Conservation (phyloP, 306 rosid species). For the Psophocarpus tetragonolobus region DNA sequence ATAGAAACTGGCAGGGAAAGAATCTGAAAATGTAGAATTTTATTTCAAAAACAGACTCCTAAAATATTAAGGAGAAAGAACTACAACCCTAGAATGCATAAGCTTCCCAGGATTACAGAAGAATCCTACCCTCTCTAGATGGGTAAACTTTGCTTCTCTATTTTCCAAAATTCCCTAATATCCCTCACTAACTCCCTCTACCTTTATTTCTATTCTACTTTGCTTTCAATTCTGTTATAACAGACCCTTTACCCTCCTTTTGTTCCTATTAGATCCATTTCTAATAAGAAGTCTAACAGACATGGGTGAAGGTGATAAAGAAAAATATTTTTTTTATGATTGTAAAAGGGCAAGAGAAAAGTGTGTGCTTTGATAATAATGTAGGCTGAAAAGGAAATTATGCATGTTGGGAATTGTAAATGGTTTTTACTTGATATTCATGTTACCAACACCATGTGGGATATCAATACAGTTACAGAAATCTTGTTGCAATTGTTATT, state of each 20-base stretch:
- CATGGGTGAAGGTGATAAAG: conserved; percentile 2
- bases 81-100: background rate
- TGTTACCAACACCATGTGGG: background rate
- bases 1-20: background rate
- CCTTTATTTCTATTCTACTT: background rate
- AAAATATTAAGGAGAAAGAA: background rate
- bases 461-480: background rate
- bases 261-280: background rate
- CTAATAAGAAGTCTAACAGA: background rate
- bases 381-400: conserved; percentile 24
- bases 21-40: background rate
- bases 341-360: background rate
- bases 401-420: conserved; percentile 18
- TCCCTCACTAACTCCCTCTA: background rate
- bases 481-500: conserved; percentile 10
- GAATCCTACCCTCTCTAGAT: background rate
- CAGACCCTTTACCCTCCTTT: background rate
- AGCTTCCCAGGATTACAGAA: background rate
- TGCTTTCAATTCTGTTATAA: background rate
- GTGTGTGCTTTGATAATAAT: conserved; percentile 2
- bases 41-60: background rate
- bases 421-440: conserved; percentile 29
- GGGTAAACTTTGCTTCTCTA: background rate
- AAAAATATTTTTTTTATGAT: background rate
- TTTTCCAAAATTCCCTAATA: background rate